These are phyloP conservation scores for Phialocephala sp. DNA, from an alignment of 2,329 filamentous ascomycete species.

Conservation along the genomic window DNA sequence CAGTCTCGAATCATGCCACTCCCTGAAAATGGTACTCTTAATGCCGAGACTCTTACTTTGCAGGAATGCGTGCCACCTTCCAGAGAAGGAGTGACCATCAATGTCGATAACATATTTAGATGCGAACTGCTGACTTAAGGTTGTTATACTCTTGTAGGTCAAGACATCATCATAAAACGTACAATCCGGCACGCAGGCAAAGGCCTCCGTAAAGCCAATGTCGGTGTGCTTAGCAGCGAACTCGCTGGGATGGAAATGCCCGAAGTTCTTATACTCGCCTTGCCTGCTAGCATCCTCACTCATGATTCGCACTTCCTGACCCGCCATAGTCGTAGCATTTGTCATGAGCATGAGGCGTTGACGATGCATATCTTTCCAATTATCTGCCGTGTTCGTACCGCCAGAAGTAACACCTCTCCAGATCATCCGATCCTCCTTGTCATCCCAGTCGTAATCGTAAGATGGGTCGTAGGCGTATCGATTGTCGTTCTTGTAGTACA, in stretches of 20 bases:
- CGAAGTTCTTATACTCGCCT: constrained; percentile 48
- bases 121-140: constrained; percentile 60
- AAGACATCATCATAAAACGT: constrained; percentile 54
- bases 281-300: constrained; percentile 43
- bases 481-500: constrained; percentile 65
- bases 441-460: constrained; percentile 62
- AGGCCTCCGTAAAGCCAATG: constrained; percentile 46
- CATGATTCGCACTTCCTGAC: constrained; percentile 46
- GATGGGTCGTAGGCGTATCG: constrained; percentile 62
- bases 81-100: constrained; percentile 76
- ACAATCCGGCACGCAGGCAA: constrained; percentile 52
- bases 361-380: constrained; percentile 61
- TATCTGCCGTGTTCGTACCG: constrained; percentile 55
- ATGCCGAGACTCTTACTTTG: constrained; percentile 72
- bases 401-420: constrained; percentile 72
- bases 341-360: constrained; percentile 62
- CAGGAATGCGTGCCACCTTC: constrained; percentile 72
- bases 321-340: constrained; percentile 54
- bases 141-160: constrained; percentile 58
- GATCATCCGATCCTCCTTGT: constrained; percentile 60
- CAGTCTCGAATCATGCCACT: constrained; percentile 80
- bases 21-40: constrained; percentile 78
- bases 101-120: constrained; percentile 77
- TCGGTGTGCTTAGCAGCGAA: constrained; percentile 43
- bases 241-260: constrained; percentile 49